A percentile compares a stretch with the other conserved stretches of the same genome.
phyloP scores from a whole-genome alignment of 352 stramenopile genomes.

The Phytophthora sp. region DNA sequence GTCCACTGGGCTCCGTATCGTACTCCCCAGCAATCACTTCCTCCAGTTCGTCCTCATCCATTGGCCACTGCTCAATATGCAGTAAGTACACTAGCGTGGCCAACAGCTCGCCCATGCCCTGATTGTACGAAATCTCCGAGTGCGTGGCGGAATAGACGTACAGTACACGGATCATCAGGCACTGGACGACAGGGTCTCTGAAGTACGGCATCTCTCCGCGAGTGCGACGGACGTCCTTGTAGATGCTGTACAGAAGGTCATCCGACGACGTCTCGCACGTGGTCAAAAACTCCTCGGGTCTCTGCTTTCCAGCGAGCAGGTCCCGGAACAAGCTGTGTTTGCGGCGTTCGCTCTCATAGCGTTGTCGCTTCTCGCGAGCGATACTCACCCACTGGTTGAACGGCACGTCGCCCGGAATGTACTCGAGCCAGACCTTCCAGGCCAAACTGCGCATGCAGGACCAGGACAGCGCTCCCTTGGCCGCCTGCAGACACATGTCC shows the following conservation, averaged over 20 bases:
- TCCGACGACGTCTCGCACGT: constrained; percentile 60
- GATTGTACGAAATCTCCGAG: constrained; percentile 78
- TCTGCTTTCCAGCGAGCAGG: constrained; percentile 34
- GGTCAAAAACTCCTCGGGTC: constrained; percentile 49
- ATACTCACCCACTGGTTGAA: constrained; percentile 55
- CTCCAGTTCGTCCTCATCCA: constrained; percentile 16
- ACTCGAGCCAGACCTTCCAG: constrained; percentile 79
- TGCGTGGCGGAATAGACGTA: constrained; percentile 77
- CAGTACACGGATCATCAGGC: constrained; percentile 64
- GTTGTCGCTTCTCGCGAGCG: constrained; percentile 37
- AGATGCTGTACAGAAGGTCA: constrained; percentile 67
- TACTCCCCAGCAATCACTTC: constrained; percentile 20
- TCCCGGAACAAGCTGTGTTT: constrained; percentile 43
- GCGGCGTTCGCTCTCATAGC: constrained; percentile 47
- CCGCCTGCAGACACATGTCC: constrained; percentile 56
- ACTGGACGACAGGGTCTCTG: constrained; percentile 47
- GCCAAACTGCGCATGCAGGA: constrained; percentile 73
- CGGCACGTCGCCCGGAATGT: constrained; percentile 48
- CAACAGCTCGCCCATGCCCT: constrained; percentile 82
- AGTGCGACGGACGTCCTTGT: constrained; percentile 74
- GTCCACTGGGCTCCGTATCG: constrained; percentile 8
- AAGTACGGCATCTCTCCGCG: constrained; percentile 71
- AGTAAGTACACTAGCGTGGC: constrained; percentile 75
- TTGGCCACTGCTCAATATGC: constrained; percentile 70
- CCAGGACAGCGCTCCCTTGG: constrained; percentile 71